Evolutionary conservation across 768 basidiomycete genomes (phyloP).

Genomic region (Boletus sp.): DNA sequence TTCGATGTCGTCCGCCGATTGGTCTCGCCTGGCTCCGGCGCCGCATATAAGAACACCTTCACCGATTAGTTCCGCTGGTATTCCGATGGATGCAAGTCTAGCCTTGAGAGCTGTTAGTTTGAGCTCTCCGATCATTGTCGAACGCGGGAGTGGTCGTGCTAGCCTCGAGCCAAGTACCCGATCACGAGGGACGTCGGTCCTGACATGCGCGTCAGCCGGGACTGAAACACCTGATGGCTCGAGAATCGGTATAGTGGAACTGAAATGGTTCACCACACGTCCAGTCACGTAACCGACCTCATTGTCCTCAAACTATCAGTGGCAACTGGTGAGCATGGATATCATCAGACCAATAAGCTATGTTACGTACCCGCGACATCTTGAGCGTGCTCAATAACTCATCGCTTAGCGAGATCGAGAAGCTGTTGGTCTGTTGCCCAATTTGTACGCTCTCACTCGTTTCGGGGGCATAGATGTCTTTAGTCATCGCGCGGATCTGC

Average conservation of each 20-base stretch:
- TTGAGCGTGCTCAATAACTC: conserved; percentile 73
- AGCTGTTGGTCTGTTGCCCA: conserved; percentile 93
- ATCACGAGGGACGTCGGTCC: conserved; percentile 27
- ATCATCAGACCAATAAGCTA: background rate
- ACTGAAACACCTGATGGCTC: conserved; percentile 54
- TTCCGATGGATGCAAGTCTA: conserved; percentile 67
- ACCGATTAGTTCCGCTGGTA: conserved; percentile 93
- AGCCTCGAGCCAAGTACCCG: conserved; percentile 65
- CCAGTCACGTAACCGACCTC: conserved; percentile 93
- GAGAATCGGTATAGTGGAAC: conserved; percentile 84
- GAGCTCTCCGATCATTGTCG: conserved; percentile 96
- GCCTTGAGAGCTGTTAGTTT: conserved; percentile 86
- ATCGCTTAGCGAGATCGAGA: conserved; percentile 92
- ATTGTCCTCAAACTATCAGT: conserved; percentile 87
- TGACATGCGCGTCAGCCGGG: conserved; percentile 19
- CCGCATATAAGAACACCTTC: conserved; percentile 95
- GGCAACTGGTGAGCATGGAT: conserved; percentile 3
- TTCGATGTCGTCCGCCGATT: conserved; percentile 44
- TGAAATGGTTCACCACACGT: conserved; percentile 78
- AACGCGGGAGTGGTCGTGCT: conserved; percentile 67
- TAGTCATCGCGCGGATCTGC: conserved; percentile 85
- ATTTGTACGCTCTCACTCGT: conserved; percentile 81
- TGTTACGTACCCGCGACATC: conserved; percentile 75
- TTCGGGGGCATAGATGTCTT: conserved; percentile 81
- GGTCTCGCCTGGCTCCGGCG: conserved; percentile 45